Percentiles rank a stretch among this genome's conserved stretches.
phyloP scores from a whole-genome alignment of 108 stramenopile genomes.

The Aurantiochytrium sp. region DNA sequence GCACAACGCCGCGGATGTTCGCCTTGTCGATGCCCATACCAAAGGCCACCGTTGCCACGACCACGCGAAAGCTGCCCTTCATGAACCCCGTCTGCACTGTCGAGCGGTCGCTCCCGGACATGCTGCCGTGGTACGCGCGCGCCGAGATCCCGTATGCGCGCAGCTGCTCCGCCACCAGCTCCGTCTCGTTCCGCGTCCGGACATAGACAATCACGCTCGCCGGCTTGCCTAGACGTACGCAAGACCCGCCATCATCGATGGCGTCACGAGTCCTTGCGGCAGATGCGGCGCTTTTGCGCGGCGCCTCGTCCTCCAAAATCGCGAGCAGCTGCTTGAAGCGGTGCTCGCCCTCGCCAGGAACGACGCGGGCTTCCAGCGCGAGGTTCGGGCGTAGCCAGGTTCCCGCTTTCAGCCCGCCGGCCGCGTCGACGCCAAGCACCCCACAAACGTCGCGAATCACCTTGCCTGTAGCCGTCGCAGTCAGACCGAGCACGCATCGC shows the following conservation, averaged over 20 bases:
- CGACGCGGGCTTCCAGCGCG: background rate
- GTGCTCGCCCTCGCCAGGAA: background rate
- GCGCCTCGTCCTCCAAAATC: background rate
- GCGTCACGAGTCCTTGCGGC: background rate
- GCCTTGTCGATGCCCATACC: conserved; percentile 96
- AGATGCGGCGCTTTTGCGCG: too few species aligned
- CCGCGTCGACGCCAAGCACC: background rate
- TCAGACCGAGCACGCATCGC: conserved; percentile 4
- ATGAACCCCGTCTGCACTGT: conserved; percentile 71
- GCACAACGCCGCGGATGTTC: conserved; percentile 76
- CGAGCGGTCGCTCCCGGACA: conserved; percentile 54
- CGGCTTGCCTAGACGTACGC: background rate
- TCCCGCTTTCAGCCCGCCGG: background rate
- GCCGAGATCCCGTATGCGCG: background rate
- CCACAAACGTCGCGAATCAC: background rate
- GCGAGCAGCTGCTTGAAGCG: background rate
- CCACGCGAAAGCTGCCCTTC: conserved; percentile 65
- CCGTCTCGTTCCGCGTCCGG: background rate
- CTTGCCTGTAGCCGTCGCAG: background rate
- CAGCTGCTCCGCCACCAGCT: background rate
- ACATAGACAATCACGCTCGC: conserved; percentile 3
- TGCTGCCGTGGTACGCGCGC: conserved; percentile 76
- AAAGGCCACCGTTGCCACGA: conserved; percentile 92
- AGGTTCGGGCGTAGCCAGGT: background rate
- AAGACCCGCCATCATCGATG: too few species aligned